phyloP scores from a whole-genome alignment of 2,329 filamentous ascomycete species.

The Trichoderma afroharzianum region DNA sequence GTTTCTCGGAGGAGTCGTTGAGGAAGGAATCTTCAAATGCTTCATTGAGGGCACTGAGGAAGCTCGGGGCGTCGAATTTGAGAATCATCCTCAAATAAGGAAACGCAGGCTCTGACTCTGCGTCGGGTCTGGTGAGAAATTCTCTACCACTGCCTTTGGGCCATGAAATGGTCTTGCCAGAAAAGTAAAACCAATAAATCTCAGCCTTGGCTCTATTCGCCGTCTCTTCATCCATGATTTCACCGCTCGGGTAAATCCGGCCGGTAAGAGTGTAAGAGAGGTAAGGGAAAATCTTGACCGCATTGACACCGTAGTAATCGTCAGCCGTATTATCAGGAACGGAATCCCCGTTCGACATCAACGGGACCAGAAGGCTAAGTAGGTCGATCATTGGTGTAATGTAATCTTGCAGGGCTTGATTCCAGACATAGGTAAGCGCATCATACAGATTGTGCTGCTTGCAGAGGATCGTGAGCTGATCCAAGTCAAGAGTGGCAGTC shows the following conservation, averaged over 20 bases:
- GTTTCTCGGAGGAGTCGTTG: slow-evolving; percentile 70
- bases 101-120: slow-evolving; percentile 68
- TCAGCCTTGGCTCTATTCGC: slow-evolving; percentile 77
- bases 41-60: slow-evolving; percentile 93
- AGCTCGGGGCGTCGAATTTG: slow-evolving; percentile 84
- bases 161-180: slow-evolving; percentile 73
- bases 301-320: slow-evolving; percentile 64
- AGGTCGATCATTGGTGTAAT: slow-evolving; percentile 87
- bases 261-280: slow-evolving; percentile 88
- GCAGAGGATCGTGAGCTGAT: slow-evolving; percentile 86
- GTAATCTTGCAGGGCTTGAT: slow-evolving; percentile 82
- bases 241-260: slow-evolving; percentile 84
- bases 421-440: slow-evolving; percentile 96
- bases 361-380: slow-evolving; percentile 60
- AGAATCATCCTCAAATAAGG: slow-evolving; percentile 81
- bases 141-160: slow-evolving; percentile 59
- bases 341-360: slow-evolving; percentile 55
- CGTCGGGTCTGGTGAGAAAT: slow-evolving; percentile 57
- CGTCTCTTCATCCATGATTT: slow-evolving; percentile 66
- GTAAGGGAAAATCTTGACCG: slow-evolving; percentile 91
- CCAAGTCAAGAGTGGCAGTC: slow-evolving; percentile 85
- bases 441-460: slow-evolving; percentile 92
- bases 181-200: slow-evolving; percentile 91
- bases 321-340: slow-evolving; percentile 54
- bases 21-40: slow-evolving; percentile 94